These are phyloP conservation scores for Amborella trichopoda DNA, from an alignment of 164 flowering plant species.

Conservation along the genomic window DNA sequence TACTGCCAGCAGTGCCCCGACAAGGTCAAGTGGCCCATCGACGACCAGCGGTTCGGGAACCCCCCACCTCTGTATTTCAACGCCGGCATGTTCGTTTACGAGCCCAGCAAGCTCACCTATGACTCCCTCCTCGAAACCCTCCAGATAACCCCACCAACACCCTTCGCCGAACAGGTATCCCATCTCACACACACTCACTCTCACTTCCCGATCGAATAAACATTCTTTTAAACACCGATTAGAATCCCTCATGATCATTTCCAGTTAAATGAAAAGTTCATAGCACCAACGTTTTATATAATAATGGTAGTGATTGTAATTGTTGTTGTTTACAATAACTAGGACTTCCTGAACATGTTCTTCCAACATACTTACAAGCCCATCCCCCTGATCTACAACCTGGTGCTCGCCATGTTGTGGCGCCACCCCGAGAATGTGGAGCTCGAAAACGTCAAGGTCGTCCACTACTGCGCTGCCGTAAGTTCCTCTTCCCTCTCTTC, in stretches of 20 bases:
- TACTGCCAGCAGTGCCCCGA: slow-evolving; percentile 61
- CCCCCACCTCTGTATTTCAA: slow-evolving; percentile 58
- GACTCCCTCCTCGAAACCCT: slow-evolving; percentile 35
- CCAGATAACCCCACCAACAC: slow-evolving; percentile 28
- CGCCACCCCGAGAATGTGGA: slow-evolving; percentile 52
- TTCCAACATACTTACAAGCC: slow-evolving; percentile 41
- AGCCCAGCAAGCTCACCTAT: slow-evolving; percentile 38
- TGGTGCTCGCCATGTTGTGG: slow-evolving; percentile 54
- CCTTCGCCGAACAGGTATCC: slow-evolving; percentile 61
- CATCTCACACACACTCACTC: neutral
- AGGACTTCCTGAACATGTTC: slow-evolving; percentile 64
- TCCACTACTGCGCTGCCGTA: slow-evolving; percentile 58
- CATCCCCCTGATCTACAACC: slow-evolving; percentile 36
- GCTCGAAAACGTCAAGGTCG: slow-evolving; percentile 43
- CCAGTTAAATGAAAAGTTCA: neutral
- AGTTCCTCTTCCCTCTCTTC: slow-evolving; percentile 9
- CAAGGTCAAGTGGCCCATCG: slow-evolving; percentile 38
- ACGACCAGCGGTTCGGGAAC: slow-evolving; percentile 37
- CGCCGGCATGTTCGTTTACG: slow-evolving; percentile 58
- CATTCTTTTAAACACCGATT: neutral
- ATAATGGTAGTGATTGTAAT: neutral
- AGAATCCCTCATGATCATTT: neutral
- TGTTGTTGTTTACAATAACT: neutral
- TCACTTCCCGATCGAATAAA: no score
- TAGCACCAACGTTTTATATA: neutral